Conservation (phyloP, 169 alveolate genomes). For the Cryptosporidium sp. region DNA sequence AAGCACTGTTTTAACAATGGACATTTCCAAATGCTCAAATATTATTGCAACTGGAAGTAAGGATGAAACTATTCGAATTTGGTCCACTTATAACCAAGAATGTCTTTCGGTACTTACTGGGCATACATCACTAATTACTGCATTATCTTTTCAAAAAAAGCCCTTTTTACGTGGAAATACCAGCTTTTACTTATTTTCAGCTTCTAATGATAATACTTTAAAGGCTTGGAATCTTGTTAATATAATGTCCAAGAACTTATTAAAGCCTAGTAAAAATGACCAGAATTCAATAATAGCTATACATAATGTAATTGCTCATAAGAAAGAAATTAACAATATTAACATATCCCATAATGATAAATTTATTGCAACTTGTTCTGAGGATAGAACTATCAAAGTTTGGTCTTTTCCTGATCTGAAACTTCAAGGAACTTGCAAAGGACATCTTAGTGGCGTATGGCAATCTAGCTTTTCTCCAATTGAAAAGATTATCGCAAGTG, state of each 20-base stretch:
- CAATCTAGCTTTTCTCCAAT: slow-evolving; percentile 84
- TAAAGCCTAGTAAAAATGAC: slow-evolving; percentile 72
- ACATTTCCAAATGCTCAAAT: slow-evolving; percentile 76
- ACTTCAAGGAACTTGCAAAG: slow-evolving; percentile 76
- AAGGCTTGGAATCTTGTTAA: slow-evolving; percentile 78
- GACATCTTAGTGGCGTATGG: slow-evolving; percentile 85
- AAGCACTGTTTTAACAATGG: slow-evolving; percentile 60
- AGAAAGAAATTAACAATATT: slow-evolving; percentile 50
- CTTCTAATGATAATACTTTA: slow-evolving; percentile 85
- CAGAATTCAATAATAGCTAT: slow-evolving; percentile 18
- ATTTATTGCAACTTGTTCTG: slow-evolving; percentile 84
- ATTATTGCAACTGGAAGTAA: slow-evolving; percentile 84
- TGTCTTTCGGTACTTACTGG: slow-evolving; percentile 82
- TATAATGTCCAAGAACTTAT: background rate
- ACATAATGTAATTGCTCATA: slow-evolving; percentile 67
- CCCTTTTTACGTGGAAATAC: slow-evolving; percentile 73
- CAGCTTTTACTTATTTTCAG: slow-evolving; percentile 83
- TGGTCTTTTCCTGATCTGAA: slow-evolving; percentile 80
- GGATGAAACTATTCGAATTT: slow-evolving; percentile 85
- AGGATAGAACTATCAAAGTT: slow-evolving; percentile 86
- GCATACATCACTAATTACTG: slow-evolving; percentile 88
- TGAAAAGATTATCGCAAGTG: slow-evolving; percentile 84
- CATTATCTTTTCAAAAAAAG: slow-evolving; percentile 82
- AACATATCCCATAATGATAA: slow-evolving; percentile 68
- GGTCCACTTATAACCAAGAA: slow-evolving; percentile 82